A percentile compares a stretch with the other conserved stretches of the same genome.
phyloP scores from a whole-genome alignment of 768 basidiomycete species.

The Rhizopogon roseolus region DNA sequence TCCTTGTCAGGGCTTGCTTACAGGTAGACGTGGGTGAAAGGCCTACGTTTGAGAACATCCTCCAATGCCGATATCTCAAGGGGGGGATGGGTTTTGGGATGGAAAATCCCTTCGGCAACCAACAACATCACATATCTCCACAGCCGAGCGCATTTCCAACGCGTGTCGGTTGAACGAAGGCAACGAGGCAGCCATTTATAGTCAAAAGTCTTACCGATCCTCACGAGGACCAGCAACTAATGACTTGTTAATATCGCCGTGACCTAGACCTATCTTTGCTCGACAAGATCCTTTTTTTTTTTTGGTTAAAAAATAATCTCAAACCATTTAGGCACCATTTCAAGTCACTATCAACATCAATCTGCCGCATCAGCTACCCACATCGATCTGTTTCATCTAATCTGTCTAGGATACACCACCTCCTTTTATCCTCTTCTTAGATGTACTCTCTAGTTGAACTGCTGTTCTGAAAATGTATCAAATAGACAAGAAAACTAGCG shows the following conservation, averaged over 20 bases:
- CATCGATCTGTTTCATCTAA: conserved; percentile 6
- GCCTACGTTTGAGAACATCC: conserved; percentile 81
- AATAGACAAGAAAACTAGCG: background rate
- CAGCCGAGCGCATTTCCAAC: conserved; percentile 29
- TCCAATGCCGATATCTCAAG: conserved; percentile 75
- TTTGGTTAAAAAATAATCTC: background rate
- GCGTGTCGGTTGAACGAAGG: conserved; percentile 17
- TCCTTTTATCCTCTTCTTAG: background rate
- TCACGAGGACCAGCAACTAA: conserved; percentile 2
- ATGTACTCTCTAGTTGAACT: conserved; percentile 9
- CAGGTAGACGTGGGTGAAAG: conserved; percentile 72
- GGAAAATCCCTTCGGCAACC: conserved; percentile 27
- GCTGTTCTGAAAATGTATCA: background rate
- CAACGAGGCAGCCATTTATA: conserved; percentile 6
- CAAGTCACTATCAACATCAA: background rate
- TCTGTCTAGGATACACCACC: conserved; percentile 3
- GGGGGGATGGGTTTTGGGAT: conserved; percentile 73
- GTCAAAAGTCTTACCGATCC: conserved; percentile 2
- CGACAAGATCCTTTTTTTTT: conserved; percentile 7
- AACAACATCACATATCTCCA: conserved; percentile 12
- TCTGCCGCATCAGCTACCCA: conserved; percentile 5
- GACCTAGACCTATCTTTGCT: conserved; percentile 6
- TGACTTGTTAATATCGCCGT: conserved; percentile 6
- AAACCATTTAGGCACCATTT: conserved; percentile 4
- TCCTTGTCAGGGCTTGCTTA: conserved; percentile 80